Evolutionary conservation across 306 rosid species (phyloP), one percentile per base, ranked within the genome.

Genomic region (Quercus glauca): DNA sequence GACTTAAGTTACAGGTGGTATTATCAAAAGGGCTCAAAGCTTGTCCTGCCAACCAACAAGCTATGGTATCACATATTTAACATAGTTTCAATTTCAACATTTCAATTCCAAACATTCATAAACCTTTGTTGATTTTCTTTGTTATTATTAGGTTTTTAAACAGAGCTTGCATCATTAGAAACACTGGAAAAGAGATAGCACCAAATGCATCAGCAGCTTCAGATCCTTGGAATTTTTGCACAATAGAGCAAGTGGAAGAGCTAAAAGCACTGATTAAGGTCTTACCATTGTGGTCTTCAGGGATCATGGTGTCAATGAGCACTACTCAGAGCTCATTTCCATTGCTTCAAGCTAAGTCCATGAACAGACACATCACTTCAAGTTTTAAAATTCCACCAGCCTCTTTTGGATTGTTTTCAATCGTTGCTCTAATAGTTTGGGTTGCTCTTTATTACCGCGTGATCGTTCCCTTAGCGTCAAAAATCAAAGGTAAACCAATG

Each of bases 181-280:
- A 85, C 37, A 77, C 74, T 17, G 92, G 79, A 69, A 55, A 72
- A 33, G 91, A 88, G 5, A 56, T 86, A 57, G 78, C 74, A 25
- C 73, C 82, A 8, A 91, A 88, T 69, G 93, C 92, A 2, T 83
- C 78, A 33, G 88, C 90, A 6, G 43, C 43, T 41, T 63, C 85
- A 77, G 65, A 88, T 79, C 83, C 89, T 20, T 88, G 97, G 97
- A 86, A 81, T 61, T 82, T 92, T 11, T 92, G 93, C 90, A 90
- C 94, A 28, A 76, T 83, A 21, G 91, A 87, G 55, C 90, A 92
- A 87, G 92, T 90, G 4, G 97, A 92, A 81, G 92, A 88, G 79
- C 85, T 92, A 0, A 92, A 90, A 67, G 81, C 90, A 31, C 86
- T 92, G 1, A 80, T 90, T 15, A 88, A 78, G 65, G 90, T 92